Base-by-base conservation (phyloP, 148 eudicot species). In the Diospyros kaki region DNA sequence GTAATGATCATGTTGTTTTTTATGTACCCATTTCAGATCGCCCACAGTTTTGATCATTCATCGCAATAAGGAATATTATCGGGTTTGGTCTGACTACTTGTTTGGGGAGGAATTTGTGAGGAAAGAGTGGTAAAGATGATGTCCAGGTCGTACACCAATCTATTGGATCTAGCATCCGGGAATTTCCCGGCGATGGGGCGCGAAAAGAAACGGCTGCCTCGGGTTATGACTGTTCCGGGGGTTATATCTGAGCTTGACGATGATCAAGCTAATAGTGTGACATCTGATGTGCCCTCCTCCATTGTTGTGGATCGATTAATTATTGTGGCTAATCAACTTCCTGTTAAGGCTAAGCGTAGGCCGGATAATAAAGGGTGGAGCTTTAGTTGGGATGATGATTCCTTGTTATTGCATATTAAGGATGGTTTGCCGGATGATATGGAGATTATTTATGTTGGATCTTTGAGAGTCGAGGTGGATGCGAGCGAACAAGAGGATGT, bases 321-420 rank as follows among this genome's bases (percentile, higher is more conserved):
- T 60, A 81, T 88, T 5, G 91, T 88, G 59, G 87, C 91, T 12
- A 88, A 88, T 73, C 87, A 85, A 70, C 77, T 88, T 56, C 91
- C 91, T 0, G 66, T 88, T 43, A 86, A 85, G 72, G 91, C 91
- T 10, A 84, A 81, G 73, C 81, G 89, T 44, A 88, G 85, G 56
- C 82, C 88, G 10, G 91, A 88, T 74, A 86, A 88, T 58, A 85
- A 85, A 75, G 88, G 87, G 10, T 88, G 91, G 91, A 79, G 75
- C 52, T 88, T 88, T 80, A 86, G 87, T 76, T 88, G 89, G 89
- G 85, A 88, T 40, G 89, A 88, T 66, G 89, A 88, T 79, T 88
- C 91, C 0, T 76, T 88, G 79, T 67, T 81, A 42, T 79, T 79
- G 58, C 85, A 84, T 52, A 66, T 85, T 42, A 88, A 88, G 75